phyloP scores from a whole-genome alignment of 768 basidiomycete species.

The Pleurotus djamor region DNA sequence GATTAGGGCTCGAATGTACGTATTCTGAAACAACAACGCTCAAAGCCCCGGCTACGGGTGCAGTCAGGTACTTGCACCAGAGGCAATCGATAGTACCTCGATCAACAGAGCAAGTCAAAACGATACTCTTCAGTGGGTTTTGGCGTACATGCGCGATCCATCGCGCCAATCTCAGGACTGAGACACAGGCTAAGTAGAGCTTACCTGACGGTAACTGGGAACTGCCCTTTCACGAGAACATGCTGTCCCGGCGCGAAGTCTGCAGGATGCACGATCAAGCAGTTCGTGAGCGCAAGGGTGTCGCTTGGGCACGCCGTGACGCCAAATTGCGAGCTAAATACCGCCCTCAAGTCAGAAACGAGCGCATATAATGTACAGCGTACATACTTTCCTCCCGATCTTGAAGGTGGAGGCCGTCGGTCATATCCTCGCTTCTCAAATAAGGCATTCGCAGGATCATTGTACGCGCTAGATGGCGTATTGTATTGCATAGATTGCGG shows the following conservation, averaged over 20 bases:
- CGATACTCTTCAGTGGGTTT: too few relatives aligned
- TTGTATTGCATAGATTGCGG: slow-evolving; percentile 38
- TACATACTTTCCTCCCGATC: slow-evolving; percentile 25
- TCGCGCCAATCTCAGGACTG: too few relatives aligned
- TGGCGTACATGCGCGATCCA: too few relatives aligned
- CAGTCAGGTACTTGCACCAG: too few relatives aligned
- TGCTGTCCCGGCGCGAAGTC: slow-evolving; percentile 78
- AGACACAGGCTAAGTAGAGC: too few relatives aligned
- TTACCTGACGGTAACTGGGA: slow-evolving; percentile 72
- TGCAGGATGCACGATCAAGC: slow-evolving; percentile 72
- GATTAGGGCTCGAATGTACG: not conserved
- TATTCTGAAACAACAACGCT: not conserved
- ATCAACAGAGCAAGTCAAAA: too few relatives aligned
- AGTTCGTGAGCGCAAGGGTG: slow-evolving; percentile 74
- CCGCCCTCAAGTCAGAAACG: not conserved
- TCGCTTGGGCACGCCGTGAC: slow-evolving; percentile 65
- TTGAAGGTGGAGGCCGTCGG: slow-evolving; percentile 34
- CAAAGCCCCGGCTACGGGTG: too few relatives aligned
- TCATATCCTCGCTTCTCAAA: slow-evolving; percentile 50
- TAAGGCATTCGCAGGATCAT: slow-evolving; percentile 45
- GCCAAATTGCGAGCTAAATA: slow-evolving; percentile 36
- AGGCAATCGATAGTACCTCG: too few relatives aligned
- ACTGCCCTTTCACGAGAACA: slow-evolving; percentile 72
- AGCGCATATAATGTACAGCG: not conserved
- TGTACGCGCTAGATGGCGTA: slow-evolving; percentile 39